These are phyloP conservation scores for Diphasiastrum complanatum DNA, from an alignment of 83 land plant species.

Conservation along the genomic window DNA sequence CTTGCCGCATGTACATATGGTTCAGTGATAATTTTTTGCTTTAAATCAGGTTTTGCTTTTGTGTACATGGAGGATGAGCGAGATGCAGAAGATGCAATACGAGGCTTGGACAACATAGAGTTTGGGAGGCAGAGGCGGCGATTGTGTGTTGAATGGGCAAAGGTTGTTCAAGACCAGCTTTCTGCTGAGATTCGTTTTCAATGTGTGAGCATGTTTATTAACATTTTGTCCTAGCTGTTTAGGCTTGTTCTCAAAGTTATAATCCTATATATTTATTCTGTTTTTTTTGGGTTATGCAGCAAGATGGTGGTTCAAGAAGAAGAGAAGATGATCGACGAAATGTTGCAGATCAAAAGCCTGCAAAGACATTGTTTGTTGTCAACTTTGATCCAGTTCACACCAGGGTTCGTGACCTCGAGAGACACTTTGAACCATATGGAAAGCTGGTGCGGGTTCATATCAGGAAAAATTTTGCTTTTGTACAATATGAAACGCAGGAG, in stretches of 20 bases:
- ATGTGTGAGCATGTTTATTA: neutral
- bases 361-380: conserved; percentile 15
- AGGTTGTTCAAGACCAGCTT: too few relatives aligned
- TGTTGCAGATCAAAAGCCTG: conserved; percentile 2
- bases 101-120: conserved; percentile 5
- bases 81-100: conserved; percentile 13
- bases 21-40: too few relatives aligned
- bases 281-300: too few relatives aligned
- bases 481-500: conserved; percentile 50
- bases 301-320: neutral
- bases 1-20: too few relatives aligned
- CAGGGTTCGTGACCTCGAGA: conserved; percentile 5
- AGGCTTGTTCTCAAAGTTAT: neutral
- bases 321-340: neutral
- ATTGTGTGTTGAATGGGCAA: conserved; percentile 12
- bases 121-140: conserved; percentile 7
- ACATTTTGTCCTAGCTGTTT: neutral
- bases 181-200: too few relatives aligned
- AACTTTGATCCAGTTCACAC: conserved; percentile 11
- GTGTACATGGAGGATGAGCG: conserved; percentile 18
- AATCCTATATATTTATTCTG: too few relatives aligned
- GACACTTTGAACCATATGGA: conserved; percentile 13
- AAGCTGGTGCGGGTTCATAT: conserved; percentile 14
- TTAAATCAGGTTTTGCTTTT: conserved; percentile 18
- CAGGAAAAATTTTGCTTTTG: conserved; percentile 30